Percentiles rank a stretch among this genome's conserved stretches.
phyloP scores from a whole-genome alignment of 345 rosid genomes.

The Citrus glauca region DNA sequence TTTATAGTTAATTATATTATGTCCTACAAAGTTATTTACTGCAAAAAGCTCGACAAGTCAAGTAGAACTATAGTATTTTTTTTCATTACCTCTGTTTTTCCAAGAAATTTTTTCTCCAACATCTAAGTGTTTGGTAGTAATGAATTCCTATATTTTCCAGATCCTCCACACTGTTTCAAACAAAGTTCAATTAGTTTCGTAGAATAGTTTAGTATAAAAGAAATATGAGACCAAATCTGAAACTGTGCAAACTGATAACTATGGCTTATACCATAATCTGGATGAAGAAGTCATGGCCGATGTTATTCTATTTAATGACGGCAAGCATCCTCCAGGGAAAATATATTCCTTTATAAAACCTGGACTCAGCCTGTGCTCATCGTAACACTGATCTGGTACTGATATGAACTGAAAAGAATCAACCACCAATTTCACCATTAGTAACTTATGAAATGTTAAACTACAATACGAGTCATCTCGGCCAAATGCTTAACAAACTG shows the following conservation, averaged over 20 bases:
- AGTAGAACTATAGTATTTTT: not conserved
- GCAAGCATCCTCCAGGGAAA: slow-evolving; percentile 89
- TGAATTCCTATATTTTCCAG: slow-evolving; percentile 84
- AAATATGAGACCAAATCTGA: not conserved
- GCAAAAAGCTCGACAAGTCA: not conserved
- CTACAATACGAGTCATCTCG: not conserved
- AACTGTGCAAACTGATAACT: not conserved
- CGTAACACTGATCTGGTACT: slow-evolving; percentile 79
- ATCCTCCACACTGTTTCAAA: slow-evolving; percentile 63
- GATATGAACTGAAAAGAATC: slow-evolving; percentile 59
- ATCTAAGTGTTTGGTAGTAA: slow-evolving; percentile 73
- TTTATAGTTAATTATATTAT: not conserved
- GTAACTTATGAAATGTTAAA: not conserved
- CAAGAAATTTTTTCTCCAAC: slow-evolving; percentile 82
- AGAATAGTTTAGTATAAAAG: not conserved
- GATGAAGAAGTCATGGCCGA: slow-evolving; percentile 75
- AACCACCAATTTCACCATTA: not conserved
- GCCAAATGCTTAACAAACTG: not conserved
- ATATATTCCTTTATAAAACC: slow-evolving; percentile 93
- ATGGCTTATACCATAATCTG: slow-evolving; percentile 60
- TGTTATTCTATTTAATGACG: slow-evolving; percentile 73
- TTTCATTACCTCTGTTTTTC: slow-evolving; percentile 54
- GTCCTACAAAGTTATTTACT: not conserved
- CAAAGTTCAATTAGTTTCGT: not conserved
- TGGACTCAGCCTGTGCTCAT: slow-evolving; percentile 75